Evolutionary conservation across 805 yeast genomes (phyloP).

Genomic region (Lipomyces spencermartinsiae): DNA sequence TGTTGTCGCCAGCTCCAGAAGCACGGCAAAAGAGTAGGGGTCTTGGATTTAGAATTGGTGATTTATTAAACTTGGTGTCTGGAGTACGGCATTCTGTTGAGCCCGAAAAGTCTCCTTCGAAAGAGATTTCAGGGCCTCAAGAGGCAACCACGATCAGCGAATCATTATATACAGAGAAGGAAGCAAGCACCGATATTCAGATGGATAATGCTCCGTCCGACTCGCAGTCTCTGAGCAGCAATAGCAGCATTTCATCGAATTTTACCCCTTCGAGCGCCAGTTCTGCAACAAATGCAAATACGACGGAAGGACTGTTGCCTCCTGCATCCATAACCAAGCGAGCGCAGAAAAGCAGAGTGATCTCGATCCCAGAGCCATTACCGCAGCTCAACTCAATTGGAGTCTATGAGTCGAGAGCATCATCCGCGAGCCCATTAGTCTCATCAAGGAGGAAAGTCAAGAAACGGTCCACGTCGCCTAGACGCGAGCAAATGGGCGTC

Average conservation of each 20-base stretch:
- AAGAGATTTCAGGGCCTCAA: neutral
- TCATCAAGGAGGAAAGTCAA: neutral
- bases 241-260: neutral
- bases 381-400: neutral
- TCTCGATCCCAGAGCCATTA: neutral
- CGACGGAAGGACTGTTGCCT: slow-evolving; percentile 1
- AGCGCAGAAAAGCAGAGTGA: neutral
- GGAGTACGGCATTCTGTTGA: neutral
- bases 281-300: neutral
- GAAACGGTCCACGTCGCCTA: neutral
- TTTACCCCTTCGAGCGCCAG: neutral
- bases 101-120: neutral
- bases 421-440: neutral
- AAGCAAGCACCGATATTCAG: neutral
- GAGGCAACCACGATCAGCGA: neutral
- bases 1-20: neutral
- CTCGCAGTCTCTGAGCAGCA: slow-evolving; percentile 1
- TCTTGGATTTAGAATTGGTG: neutral
- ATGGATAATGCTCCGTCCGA: neutral
- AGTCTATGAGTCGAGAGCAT: slow-evolving; percentile 8
- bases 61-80: neutral
- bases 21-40: neutral
- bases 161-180: neutral
- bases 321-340: neutral
- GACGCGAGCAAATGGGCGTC: neutral